Evolutionary conservation across 441 rosid genomes (phyloP).

Genomic region (Metrosideros polymorpha): DNA sequence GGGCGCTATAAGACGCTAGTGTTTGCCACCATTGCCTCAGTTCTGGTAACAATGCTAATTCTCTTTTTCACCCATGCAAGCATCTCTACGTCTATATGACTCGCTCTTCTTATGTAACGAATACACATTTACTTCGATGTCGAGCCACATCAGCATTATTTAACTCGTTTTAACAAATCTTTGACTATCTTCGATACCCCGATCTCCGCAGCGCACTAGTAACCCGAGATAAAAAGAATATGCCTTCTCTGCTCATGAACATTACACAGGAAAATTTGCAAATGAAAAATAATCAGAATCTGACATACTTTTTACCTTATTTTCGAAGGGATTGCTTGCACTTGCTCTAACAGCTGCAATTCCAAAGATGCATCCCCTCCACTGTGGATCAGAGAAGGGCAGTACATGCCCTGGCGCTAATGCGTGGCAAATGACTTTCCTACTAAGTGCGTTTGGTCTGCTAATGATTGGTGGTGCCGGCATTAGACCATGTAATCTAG

Average conservation of each 20-base stretch:
- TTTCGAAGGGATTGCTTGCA: slow-evolving; percentile 2
- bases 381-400: background rate
- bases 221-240: background rate
- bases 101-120: background rate
- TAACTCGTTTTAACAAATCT: background rate
- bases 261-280: background rate
- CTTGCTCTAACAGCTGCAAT: slow-evolving; percentile 2
- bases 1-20: slow-evolving; percentile 9
- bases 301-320: background rate
- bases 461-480: slow-evolving; percentile 5
- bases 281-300: background rate
- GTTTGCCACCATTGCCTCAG: background rate
- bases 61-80: background rate
- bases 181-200: background rate
- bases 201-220: background rate
- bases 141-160: background rate
- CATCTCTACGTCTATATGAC: background rate
- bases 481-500: slow-evolving; percentile 7
- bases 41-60: background rate
- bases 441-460: background rate
- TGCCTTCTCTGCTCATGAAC: background rate
- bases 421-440: background rate
- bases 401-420: background rate
- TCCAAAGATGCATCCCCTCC: background rate
- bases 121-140: background rate